phyloP scores from a whole-genome alignment of 2,329 filamentous ascomycete genomes.

The Amauroascus verrucosus region DNA sequence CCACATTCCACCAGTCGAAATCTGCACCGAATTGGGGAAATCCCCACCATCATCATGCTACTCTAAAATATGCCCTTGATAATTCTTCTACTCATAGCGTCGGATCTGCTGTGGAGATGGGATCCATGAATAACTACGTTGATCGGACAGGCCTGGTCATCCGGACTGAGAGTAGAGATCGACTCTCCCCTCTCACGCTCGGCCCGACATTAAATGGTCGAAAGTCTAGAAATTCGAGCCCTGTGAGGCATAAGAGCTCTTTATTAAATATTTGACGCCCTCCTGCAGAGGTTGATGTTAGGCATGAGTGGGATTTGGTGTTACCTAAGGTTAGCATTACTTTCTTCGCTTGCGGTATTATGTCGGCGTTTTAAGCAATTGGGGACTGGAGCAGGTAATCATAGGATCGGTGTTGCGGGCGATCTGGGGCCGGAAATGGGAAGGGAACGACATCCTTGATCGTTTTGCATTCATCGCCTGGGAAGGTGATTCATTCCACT shows the following conservation, averaged over 20 bases:
- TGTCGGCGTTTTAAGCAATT: background rate
- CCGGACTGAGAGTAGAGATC: constrained; percentile 76
- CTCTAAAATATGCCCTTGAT: constrained; percentile 32
- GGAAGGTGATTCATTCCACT: background rate
- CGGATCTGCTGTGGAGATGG: constrained; percentile 24
- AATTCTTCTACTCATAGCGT: constrained; percentile 33
- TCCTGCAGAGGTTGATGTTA: background rate
- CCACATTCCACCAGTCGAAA: constrained; percentile 43
- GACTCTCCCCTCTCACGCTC: constrained; percentile 49
- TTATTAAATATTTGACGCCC: constrained; percentile 4
- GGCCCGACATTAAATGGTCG: constrained; percentile 41
- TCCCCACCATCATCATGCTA: constrained; percentile 20
- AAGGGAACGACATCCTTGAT: background rate
- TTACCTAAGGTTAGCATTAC: background rate
- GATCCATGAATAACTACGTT: constrained; percentile 28
- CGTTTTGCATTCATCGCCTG: background rate
- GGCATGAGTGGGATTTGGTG: too few relatives aligned
- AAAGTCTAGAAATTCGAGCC: constrained; percentile 38
- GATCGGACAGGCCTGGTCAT: constrained; percentile 63
- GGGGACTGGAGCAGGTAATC: background rate
- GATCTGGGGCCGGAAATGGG: background rate
- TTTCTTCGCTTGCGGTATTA: background rate
- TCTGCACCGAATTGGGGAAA: constrained; percentile 24
- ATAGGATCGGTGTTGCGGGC: background rate
- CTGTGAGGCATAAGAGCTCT: constrained; percentile 30